These are phyloP conservation scores for Senna tora DNA, from an alignment of 306 rosid genomes.

Conservation along the genomic window DNA sequence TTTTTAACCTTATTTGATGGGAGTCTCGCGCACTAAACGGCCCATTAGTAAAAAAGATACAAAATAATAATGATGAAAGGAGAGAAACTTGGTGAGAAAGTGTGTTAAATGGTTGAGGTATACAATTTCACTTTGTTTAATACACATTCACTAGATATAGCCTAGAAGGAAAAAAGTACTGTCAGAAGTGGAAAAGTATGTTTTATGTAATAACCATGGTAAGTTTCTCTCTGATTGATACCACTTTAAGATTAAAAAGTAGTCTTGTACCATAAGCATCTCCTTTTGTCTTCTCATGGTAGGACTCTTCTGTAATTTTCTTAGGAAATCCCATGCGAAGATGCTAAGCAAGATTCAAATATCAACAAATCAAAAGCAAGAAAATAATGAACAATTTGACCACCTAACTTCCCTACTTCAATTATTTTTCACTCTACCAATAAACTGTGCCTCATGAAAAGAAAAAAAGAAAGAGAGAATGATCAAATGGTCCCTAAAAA, in stretches of 20 bases:
- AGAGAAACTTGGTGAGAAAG: no score
- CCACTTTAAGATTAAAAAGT: not conserved
- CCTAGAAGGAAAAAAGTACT: not conserved
- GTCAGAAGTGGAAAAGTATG: not conserved
- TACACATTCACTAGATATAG: not conserved
- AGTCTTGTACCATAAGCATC: not conserved
- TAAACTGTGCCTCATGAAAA: not conserved
- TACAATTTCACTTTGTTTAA: not conserved
- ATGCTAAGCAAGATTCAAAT: constrained; percentile 7
- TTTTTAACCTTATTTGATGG: no score
- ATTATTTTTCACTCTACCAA: no score
- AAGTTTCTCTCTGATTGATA: not conserved
- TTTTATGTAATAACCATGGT: not conserved
- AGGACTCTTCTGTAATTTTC: constrained; percentile 9
- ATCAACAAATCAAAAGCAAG: constrained; percentile 12
- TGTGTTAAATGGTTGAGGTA: not conserved
- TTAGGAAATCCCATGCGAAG: constrained; percentile 12
- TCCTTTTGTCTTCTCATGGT: constrained; percentile 1
- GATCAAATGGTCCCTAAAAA: no score
- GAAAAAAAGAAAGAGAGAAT: constrained; percentile 1
- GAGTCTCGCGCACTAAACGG: no score
- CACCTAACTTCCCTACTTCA: not conserved
- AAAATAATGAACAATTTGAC: constrained; percentile 21
- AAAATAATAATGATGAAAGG: no score
- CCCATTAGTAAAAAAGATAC: no score